Evolutionary conservation across 2,329 filamentous ascomycete species (phyloP).

Genomic region (Calonectria ilicicola): DNA sequence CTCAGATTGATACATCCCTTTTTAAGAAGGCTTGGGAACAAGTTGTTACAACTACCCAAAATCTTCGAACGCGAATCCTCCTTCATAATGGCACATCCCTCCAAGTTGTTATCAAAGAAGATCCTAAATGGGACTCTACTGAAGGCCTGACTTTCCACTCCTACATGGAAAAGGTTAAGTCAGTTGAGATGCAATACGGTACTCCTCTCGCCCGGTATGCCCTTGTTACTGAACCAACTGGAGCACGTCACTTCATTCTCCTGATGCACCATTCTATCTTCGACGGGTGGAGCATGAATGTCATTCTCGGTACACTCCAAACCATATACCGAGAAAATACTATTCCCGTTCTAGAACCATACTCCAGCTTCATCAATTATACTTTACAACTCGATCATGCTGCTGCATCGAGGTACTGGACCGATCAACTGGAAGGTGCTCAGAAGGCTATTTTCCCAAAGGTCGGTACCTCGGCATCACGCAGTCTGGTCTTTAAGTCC

Average conservation of each 20-base stretch:
- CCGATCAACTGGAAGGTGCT: not conserved
- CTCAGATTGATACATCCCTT: not conserved
- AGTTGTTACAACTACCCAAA: not conserved
- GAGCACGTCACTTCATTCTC: not conserved
- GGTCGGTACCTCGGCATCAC: not conserved
- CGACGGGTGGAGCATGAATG: constrained; percentile 13
- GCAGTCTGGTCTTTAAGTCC: constrained; percentile 58
- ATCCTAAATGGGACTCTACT: not conserved
- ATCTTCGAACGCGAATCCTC: constrained; percentile 6
- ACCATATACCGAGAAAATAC: not conserved
- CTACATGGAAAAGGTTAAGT: not conserved
- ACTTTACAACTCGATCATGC: not conserved
- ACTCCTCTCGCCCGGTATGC: not conserved
- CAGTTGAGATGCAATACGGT: constrained; percentile 7
- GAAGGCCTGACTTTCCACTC: not conserved
- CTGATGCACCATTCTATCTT: constrained; percentile 7
- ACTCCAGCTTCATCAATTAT: constrained; percentile 13
- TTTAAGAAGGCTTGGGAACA: not conserved
- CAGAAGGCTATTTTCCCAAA: constrained; percentile 2
- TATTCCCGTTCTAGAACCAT: not conserved
- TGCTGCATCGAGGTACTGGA: not conserved
- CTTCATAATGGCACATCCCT: not conserved
- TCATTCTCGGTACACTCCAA: not conserved
- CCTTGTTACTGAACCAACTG: not conserved
- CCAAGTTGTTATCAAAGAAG: not conserved